Evolutionary conservation across 805 yeast genomes (phyloP).

Genomic region (Jamesozyma jinghongensis): DNA sequence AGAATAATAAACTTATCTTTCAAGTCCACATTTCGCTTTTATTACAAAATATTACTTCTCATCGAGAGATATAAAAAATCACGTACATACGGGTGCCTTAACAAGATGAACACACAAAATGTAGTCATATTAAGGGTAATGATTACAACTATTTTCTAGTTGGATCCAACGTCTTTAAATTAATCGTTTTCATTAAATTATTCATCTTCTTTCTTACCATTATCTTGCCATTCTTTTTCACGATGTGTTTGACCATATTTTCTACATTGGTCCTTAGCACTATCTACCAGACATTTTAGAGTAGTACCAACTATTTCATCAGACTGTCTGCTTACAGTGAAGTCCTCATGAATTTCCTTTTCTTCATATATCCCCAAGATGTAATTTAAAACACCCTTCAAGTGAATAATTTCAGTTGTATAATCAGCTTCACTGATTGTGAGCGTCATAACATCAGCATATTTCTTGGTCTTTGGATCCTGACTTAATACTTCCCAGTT

Average conservation of each 20-base stretch:
- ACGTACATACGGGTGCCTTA: too few relatives aligned
- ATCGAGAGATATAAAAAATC: too few relatives aligned
- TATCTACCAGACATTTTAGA: neutral
- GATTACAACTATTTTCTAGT: too few relatives aligned
- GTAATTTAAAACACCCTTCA: conserved; percentile 33
- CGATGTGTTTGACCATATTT: conserved; percentile 9
- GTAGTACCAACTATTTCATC: conserved; percentile 5
- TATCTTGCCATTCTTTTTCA: neutral
- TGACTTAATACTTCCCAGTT: conserved; percentile 14
- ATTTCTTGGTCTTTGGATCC: conserved; percentile 8
- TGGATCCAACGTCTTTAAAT: too few relatives aligned
- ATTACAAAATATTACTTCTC: too few relatives aligned
- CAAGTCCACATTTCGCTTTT: too few relatives aligned
- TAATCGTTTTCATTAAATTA: too few relatives aligned
- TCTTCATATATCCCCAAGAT: conserved; percentile 27
- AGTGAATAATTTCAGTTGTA: conserved; percentile 29
- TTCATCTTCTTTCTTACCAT: neutral
- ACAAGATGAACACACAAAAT: too few relatives aligned
- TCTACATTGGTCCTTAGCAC: conserved; percentile 5
- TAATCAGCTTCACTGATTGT: conserved; percentile 34
- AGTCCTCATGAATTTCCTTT: conserved; percentile 8
- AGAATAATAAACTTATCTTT: too few relatives aligned
- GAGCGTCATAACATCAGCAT: conserved; percentile 33
- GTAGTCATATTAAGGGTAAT: too few relatives aligned
- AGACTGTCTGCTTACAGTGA: conserved; percentile 6